Percentiles rank a stretch among this genome's conserved stretches.
These are phyloP conservation scores for Stagonosporopsis tanaceti DNA, from an alignment of 2,329 filamentous ascomycete genomes.

Conservation along the genomic window DNA sequence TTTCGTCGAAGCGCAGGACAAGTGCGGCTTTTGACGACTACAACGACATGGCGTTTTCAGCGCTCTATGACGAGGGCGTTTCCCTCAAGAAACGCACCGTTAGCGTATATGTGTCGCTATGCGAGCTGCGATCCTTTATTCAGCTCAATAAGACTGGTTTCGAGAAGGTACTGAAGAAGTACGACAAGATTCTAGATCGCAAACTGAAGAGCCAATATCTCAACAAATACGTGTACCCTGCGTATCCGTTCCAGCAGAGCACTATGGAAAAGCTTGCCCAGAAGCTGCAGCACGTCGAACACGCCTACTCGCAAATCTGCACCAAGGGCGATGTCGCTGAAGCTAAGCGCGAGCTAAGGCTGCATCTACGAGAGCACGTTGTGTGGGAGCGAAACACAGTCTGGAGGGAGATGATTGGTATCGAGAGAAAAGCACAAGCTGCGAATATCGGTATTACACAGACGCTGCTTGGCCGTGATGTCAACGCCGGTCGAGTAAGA, in stretches of 20 bases:
- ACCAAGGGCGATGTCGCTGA: conserved; percentile 79
- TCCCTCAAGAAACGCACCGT: conserved; percentile 93
- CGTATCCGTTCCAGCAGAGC: conserved; percentile 80
- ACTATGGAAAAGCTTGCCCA: conserved; percentile 76
- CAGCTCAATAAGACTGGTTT: conserved; percentile 98
- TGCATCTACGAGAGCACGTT: conserved; percentile 93
- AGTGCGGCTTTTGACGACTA: conserved; percentile 79
- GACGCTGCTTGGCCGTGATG: conserved; percentile 79
- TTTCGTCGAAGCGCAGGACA: conserved; percentile 64
- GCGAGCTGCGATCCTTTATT: conserved; percentile 93
- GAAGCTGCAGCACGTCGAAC: conserved; percentile 77
- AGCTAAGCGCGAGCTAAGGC: conserved; percentile 83
- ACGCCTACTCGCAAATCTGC: conserved; percentile 80
- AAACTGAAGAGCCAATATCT: conserved; percentile 82
- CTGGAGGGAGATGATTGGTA: conserved; percentile 98
- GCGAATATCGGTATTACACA: conserved; percentile 83
- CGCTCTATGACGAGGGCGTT: conserved; percentile 74
- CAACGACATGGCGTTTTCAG: conserved; percentile 76
- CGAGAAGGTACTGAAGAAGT: conserved; percentile 96
- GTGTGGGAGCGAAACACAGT: conserved; percentile 99
- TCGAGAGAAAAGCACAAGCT: conserved; percentile 93
- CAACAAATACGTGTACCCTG: conserved; percentile 73
- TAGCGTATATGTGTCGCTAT: conserved; percentile 87
- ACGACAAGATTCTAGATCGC: conserved; percentile 92
- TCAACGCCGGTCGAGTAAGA: conserved; percentile 71